These are phyloP conservation scores for Aspergillus fructus DNA, from an alignment of 2,329 filamentous ascomycete species.

Conservation along the genomic window DNA sequence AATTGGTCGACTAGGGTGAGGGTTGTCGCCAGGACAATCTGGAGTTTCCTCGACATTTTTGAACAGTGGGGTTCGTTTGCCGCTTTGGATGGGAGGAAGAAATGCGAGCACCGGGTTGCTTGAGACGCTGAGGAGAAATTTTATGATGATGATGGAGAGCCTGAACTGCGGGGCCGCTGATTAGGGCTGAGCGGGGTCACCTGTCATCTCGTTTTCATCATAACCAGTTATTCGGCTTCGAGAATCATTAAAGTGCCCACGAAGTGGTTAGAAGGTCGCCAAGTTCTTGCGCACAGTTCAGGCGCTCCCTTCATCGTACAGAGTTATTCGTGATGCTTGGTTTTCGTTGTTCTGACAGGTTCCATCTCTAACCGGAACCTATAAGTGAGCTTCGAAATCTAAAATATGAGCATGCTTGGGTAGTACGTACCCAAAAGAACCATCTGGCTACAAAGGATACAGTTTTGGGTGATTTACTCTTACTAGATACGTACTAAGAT, in stretches of 20 bases:
- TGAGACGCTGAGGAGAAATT: constrained; percentile 23
- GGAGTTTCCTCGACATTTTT: constrained; percentile 33
- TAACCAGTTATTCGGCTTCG: too few species aligned
- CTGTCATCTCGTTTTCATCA: constrained; percentile 6
- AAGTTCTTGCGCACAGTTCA: too few species aligned
- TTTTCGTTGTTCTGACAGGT: not conserved
- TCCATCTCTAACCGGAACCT: not conserved
- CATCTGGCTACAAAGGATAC: not conserved
- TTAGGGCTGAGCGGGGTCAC: constrained; percentile 35
- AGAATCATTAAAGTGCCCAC: too few species aligned
- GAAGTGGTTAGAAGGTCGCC: too few species aligned
- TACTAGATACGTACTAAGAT: too few species aligned
- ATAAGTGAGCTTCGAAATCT: not conserved
- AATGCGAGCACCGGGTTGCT: constrained; percentile 4
- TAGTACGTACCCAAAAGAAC: not conserved
- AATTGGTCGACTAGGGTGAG: constrained; percentile 42
- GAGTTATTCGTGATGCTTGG: not conserved
- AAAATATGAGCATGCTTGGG: not conserved
- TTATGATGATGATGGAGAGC: constrained; percentile 18
- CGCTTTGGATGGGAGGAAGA: not conserved
- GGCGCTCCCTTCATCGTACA: too few species aligned
- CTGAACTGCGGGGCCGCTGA: constrained; percentile 29
- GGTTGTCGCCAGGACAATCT: constrained; percentile 32
- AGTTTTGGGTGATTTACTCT: not conserved
- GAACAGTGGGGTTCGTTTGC: constrained; percentile 9